Evolutionary conservation across 129 eudicot genomes (phyloP).

Genomic region (Flaveria brownii): DNA sequence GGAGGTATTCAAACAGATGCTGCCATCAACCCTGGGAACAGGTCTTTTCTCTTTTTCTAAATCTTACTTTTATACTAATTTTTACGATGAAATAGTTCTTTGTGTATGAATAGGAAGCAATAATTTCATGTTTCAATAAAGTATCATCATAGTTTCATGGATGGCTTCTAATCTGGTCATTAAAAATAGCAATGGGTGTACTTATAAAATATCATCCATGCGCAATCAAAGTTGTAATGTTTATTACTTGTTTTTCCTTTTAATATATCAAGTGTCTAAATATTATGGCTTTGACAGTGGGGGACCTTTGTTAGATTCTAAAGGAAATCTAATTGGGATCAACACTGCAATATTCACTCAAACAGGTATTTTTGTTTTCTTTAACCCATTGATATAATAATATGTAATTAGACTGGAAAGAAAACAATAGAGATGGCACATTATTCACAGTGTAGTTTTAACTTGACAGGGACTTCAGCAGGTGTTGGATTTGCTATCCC

Average conservation of each 20-base stretch:
- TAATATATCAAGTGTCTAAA: conserved; percentile 8
- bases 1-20: conserved; percentile 99
- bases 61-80: background rate
- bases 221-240: background rate
- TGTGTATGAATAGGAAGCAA: background rate
- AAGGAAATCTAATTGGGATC: conserved; percentile 89
- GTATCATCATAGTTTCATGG: background rate
- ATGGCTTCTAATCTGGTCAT: background rate
- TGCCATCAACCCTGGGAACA: conserved; percentile 98
- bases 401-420: background rate
- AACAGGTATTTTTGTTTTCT: conserved; percentile 53
- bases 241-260: background rate
- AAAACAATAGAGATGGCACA: background rate
- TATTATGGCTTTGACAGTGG: conserved; percentile 56
- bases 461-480: conserved; percentile 80
- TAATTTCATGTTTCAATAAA: background rate
- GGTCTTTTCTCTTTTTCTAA: conserved; percentile 35
- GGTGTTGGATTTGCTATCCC: conserved; percentile 99
- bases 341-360: conserved; percentile 97
- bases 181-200: background rate
- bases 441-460: conserved; percentile 9
- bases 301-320: conserved; percentile 91
- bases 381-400: conserved; percentile 6
- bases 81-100: background rate
- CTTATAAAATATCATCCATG: background rate